phyloP scores from a whole-genome alignment of 2,329 filamentous ascomycete genomes.

The Xylariaceae sp. region DNA sequence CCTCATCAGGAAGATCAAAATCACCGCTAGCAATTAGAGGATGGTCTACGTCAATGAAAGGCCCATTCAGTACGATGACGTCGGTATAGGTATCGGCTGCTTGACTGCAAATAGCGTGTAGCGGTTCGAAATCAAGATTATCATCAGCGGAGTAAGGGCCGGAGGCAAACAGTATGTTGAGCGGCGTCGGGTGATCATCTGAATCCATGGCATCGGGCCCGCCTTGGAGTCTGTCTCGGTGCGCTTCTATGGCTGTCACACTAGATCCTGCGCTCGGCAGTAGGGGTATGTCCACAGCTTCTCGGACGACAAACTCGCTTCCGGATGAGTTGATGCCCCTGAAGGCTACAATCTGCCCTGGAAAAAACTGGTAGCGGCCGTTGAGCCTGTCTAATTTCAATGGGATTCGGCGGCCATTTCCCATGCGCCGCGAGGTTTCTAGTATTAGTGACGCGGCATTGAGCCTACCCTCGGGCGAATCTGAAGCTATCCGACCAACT shows the following conservation, averaged over 20 bases:
- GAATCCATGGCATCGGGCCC: slow-evolving; percentile 60
- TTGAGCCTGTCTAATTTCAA: slow-evolving; percentile 68
- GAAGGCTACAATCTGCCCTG: slow-evolving; percentile 87
- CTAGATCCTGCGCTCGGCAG: slow-evolving; percentile 71
- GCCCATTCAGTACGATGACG: slow-evolving; percentile 73
- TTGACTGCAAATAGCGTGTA: slow-evolving; percentile 75
- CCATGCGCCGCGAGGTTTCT: slow-evolving; percentile 80
- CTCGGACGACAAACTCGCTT: slow-evolving; percentile 72
- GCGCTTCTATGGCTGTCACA: slow-evolving; percentile 59
- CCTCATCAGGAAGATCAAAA: slow-evolving; percentile 69
- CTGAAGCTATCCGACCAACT: slow-evolving; percentile 86
- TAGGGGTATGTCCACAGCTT: slow-evolving; percentile 71
- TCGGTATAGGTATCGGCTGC: slow-evolving; percentile 74
- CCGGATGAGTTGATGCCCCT: slow-evolving; percentile 84
- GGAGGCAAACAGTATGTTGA: slow-evolving; percentile 73
- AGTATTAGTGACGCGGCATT: slow-evolving; percentile 82
- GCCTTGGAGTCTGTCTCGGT: slow-evolving; percentile 65
- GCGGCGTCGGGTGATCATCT: slow-evolving; percentile 57
- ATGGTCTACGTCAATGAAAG: slow-evolving; percentile 89
- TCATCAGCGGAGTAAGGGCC: slow-evolving; percentile 92
- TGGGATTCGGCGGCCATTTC: slow-evolving; percentile 76
- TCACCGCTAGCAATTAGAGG: slow-evolving; percentile 78
- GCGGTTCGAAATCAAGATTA: slow-evolving; percentile 83
- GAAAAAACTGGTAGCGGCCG: slow-evolving; percentile 75
- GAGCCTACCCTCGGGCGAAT: slow-evolving; percentile 79